Evolutionary conservation across 805 yeast genomes (phyloP).

Genomic region (Saccharomyces eubayanus): DNA sequence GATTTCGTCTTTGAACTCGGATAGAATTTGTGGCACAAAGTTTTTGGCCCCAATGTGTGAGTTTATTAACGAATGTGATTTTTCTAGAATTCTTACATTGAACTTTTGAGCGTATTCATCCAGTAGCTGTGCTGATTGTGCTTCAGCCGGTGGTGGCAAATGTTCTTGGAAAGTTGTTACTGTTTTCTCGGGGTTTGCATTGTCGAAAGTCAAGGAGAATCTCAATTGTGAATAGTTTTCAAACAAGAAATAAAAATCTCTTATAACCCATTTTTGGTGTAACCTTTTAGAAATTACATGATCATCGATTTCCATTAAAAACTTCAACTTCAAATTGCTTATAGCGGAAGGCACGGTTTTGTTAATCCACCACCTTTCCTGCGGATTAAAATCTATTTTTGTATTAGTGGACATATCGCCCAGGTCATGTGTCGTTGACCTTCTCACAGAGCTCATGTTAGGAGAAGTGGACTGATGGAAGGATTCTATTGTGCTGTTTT

Average conservation of each 20-base stretch:
- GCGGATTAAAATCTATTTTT: slow-evolving; percentile 27
- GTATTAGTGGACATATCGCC: slow-evolving; percentile 2
- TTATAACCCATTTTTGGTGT: slow-evolving; percentile 37
- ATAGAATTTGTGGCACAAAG: slow-evolving; percentile 33
- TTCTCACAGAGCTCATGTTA: slow-evolving; percentile 1
- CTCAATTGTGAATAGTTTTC: slow-evolving; percentile 63
- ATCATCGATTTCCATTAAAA: slow-evolving; percentile 57
- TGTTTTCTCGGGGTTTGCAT: slow-evolving; percentile 45
- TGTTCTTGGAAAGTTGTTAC: slow-evolving; percentile 30
- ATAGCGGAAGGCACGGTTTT: slow-evolving; percentile 42
- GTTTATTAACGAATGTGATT: slow-evolving; percentile 35
- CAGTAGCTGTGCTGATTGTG: slow-evolving; percentile 38
- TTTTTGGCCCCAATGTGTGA: slow-evolving; percentile 10
- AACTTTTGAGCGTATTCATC: slow-evolving; percentile 40
- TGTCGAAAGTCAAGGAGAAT: slow-evolving; percentile 50
- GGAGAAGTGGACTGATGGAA: slow-evolving; percentile 13
- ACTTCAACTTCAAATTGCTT: slow-evolving; percentile 16
- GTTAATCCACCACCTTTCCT: slow-evolving; percentile 59
- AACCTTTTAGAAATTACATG: slow-evolving; percentile 48
- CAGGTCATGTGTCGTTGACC: slow-evolving; percentile 12
- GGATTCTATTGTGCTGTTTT: slow-evolving; percentile 4
- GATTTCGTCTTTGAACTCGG: slow-evolving; percentile 33
- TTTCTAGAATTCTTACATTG: slow-evolving; percentile 44
- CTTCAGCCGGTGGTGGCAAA: slow-evolving; percentile 5
- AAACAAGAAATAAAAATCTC: slow-evolving; percentile 65